Evolutionary conservation across 1,284 basidiomycete species (phyloP).

Genomic region (Cerioporus squamosus): DNA sequence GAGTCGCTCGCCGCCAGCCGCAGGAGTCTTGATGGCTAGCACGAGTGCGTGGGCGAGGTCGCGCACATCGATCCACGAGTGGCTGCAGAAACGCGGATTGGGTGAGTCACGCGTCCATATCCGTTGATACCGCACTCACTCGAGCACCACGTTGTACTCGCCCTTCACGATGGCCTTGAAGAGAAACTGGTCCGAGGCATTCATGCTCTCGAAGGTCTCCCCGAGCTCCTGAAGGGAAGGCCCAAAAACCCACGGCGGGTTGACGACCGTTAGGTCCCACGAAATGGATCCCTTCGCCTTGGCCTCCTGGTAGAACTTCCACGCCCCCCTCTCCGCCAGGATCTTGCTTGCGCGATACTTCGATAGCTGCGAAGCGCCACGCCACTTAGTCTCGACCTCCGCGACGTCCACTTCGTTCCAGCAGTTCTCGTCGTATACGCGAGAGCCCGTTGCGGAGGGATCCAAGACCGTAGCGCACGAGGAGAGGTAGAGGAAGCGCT

Average conservation of each 20-base stretch:
- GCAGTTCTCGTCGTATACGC: constrained; percentile 47
- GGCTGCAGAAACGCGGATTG: too few species aligned
- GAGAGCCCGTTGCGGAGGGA: constrained; percentile 10
- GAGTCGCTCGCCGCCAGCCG: constrained; percentile 66
- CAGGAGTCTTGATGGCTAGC: constrained; percentile 51
- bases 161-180: constrained; percentile 17
- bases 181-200: constrained; percentile 48
- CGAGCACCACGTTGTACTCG: background rate
- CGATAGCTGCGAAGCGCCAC: constrained; percentile 41
- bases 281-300: constrained; percentile 39
- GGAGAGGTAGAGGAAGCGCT: constrained; percentile 66
- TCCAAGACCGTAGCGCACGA: constrained; percentile 55
- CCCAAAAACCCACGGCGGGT: constrained; percentile 56
- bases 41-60: constrained; percentile 65
- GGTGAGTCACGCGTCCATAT: too few species aligned
- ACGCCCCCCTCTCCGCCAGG: constrained; percentile 66
- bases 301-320: constrained; percentile 60
- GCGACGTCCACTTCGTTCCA: constrained; percentile 66
- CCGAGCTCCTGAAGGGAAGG: constrained; percentile 54
- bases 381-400: constrained; percentile 55
- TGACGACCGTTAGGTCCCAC: constrained; percentile 60
- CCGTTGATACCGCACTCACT: background rate
- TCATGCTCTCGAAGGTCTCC: constrained; percentile 45
- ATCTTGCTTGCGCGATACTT: constrained; percentile 69
- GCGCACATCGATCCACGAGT: constrained; percentile 51